Percentiles rank a stretch among this genome's conserved stretches.
phyloP scores from a whole-genome alignment of 2,329 filamentous ascomycete genomes.

The Endoconidiophora laricicola region DNA sequence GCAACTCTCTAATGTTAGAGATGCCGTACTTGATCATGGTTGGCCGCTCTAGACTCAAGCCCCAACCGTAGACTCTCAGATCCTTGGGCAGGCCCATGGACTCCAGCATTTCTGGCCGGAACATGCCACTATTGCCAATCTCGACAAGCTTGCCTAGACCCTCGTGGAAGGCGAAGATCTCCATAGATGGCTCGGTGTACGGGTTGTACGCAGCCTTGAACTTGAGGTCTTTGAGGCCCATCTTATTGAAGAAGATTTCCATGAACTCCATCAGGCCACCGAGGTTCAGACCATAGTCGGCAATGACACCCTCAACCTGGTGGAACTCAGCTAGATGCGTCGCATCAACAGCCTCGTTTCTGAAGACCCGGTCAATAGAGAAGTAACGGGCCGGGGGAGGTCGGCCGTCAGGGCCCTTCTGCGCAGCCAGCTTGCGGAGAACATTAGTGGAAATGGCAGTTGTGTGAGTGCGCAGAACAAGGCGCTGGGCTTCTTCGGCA shows the following conservation, averaged over 20 bases:
- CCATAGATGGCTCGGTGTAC: conserved; percentile 92
- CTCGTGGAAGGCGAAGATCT: conserved; percentile 91
- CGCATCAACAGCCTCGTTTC: conserved; percentile 91
- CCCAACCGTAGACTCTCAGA: conserved; percentile 88
- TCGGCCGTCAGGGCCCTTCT: conserved; percentile 55
- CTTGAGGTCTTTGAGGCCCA: conserved; percentile 69
- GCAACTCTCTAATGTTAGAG: conserved; percentile 77
- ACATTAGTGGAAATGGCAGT: conserved; percentile 84
- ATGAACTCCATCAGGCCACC: conserved; percentile 88
- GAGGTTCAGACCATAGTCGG: conserved; percentile 82
- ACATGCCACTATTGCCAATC: conserved; percentile 98
- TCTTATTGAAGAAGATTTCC: conserved; percentile 89
- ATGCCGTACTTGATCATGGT: conserved; percentile 95
- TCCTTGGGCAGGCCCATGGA: conserved; percentile 86
- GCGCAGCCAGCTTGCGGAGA: conserved; percentile 72
- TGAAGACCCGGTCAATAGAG: conserved; percentile 95
- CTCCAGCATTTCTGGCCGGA: conserved; percentile 93
- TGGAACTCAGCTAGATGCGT: conserved; percentile 97
- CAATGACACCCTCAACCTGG: conserved; percentile 96
- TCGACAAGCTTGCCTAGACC: conserved; percentile 84
- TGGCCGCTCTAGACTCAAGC: conserved; percentile 76
- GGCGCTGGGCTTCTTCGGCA: conserved; percentile 65
- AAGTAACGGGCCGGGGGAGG: conserved; percentile 74
- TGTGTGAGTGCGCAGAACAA: conserved; percentile 91
- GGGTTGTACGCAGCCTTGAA: conserved; percentile 98